Percentiles rank a stretch among this genome's conserved stretches.
phyloP scores from a whole-genome alignment of 257 asterid species.

The Solanum peruvianum region DNA sequence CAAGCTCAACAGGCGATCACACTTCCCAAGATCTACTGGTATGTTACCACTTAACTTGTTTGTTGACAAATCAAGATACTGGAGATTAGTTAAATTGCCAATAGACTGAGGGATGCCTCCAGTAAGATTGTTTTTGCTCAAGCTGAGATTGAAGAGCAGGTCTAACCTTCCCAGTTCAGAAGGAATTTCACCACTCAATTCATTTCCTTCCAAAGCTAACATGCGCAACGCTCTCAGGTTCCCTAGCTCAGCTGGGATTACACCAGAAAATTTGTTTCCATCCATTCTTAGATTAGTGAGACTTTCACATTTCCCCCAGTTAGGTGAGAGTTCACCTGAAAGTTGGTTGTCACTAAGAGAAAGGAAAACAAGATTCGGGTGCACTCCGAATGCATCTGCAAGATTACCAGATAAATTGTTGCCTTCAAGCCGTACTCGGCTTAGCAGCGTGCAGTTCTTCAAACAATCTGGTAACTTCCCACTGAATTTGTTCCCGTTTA shows the following conservation, averaged over 20 bases:
- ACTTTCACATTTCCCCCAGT: conserved; percentile 41
- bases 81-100: conserved; percentile 34
- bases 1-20: conserved; percentile 26
- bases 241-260: conserved; percentile 60
- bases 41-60: conserved; percentile 41
- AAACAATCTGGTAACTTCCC: conserved; percentile 67
- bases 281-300: conserved; percentile 43
- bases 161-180: conserved; percentile 32
- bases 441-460: conserved; percentile 39
- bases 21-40: conserved; percentile 38
- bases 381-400: conserved; percentile 48
- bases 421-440: conserved; percentile 46
- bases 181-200: conserved; percentile 54
- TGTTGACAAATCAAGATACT: conserved; percentile 47
- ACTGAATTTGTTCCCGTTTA: conserved; percentile 35
- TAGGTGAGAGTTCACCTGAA: conserved; percentile 41
- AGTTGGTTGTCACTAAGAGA: conserved; percentile 44
- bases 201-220: conserved; percentile 48
- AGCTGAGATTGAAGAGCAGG: conserved; percentile 25
- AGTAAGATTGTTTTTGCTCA: conserved; percentile 45
- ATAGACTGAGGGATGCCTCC: conserved; percentile 53
- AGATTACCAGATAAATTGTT: conserved; percentile 53
- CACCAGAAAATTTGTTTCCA: conserved; percentile 45
- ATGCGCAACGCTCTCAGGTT: conserved; percentile 31
- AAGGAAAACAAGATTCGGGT: conserved; percentile 37